Evolutionary conservation across 441 rosid genomes (phyloP).

Genomic region (Populus hybrid): DNA sequence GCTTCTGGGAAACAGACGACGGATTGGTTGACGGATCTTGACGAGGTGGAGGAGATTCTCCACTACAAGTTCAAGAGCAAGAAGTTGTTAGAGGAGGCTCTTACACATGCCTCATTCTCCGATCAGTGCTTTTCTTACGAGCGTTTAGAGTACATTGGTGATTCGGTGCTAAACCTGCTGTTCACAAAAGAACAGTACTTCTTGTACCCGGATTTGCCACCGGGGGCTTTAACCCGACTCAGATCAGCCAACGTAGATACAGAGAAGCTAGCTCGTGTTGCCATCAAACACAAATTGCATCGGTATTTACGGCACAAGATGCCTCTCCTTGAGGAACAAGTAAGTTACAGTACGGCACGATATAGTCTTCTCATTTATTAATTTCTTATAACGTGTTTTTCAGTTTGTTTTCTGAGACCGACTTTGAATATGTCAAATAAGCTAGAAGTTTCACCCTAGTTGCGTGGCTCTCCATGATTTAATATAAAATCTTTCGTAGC

Average conservation of each 20-base stretch:
- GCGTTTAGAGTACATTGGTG: conserved; percentile 52
- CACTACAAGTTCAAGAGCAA: conserved; percentile 41
- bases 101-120: conserved; percentile 38
- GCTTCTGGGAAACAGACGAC: background rate
- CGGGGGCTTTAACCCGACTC: conserved; percentile 60
- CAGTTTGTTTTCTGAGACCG: background rate
- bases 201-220: conserved; percentile 35
- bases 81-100: conserved; percentile 46
- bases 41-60: conserved; percentile 46
- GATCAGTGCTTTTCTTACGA: conserved; percentile 38
- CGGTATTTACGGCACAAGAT: conserved; percentile 53
- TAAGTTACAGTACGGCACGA: conserved; percentile 24
- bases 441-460: background rate
- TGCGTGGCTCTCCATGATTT: background rate
- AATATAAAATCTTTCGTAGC: too few species aligned
- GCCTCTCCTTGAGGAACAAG: conserved; percentile 54
- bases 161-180: conserved; percentile 40
- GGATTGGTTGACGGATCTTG: conserved; percentile 15
- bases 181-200: conserved; percentile 34
- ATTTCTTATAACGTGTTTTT: background rate
- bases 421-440: background rate
- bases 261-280: conserved; percentile 67
- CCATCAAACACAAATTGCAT: conserved; percentile 43
- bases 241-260: conserved; percentile 60
- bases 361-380: background rate